Evolutionary conservation across 108 stramenopile species (phyloP), one percentile per base, ranked within the genome.

Genomic region (Cyclostephanos invisitatus): DNA sequence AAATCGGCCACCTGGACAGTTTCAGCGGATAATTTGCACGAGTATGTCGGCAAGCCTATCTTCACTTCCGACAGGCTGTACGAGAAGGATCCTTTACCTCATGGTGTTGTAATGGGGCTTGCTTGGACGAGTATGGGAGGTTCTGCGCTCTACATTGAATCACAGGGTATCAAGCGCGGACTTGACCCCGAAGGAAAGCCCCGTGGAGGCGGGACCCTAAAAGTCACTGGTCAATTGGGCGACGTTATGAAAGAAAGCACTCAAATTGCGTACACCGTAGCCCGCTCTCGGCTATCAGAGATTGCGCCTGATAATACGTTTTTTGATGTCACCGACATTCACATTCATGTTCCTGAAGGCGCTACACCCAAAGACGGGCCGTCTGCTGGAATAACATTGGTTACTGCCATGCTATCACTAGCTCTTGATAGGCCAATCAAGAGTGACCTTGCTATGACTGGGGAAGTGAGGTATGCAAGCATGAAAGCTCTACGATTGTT

Each of bases 341-440:
- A 99, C 71, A 86, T 98, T 89, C 99, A 99, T 76, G 98, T 99
- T n/a, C 99, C 99, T 6, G 99, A 99, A 78, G 99, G 98, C 18
- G 97, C 98, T 8, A 98, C 97, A 37, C 96, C 97, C 11, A 99
- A 99, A 78, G 99, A 99, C 78, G 99, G 99, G 8, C 99, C 99
- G 12, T 93, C 91, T 28, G 99, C 99, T 5, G 98, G 98, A 4
- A 84, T 96, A 68, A 96, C 97, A 2, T 96, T 98, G 95, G 92
- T 92, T 22, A 98, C 97, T n/a, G 94, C 98, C 1, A 86, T 98
- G 87, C 82, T 98, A 18, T 96, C 96, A 1, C 81, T 99, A 28
- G 98, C 99, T 7, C 63, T 89, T 21, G 89, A 85, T 22, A 82
- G 66, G 50, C 91, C 99, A 3, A 86, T 97, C 50, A 79, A 92